A percentile compares a stretch with the other conserved stretches of the same genome.
These are phyloP conservation scores for Nakaseomyces delphensis DNA, from an alignment of 1,139 yeast genomes.

Conservation along the genomic window DNA sequence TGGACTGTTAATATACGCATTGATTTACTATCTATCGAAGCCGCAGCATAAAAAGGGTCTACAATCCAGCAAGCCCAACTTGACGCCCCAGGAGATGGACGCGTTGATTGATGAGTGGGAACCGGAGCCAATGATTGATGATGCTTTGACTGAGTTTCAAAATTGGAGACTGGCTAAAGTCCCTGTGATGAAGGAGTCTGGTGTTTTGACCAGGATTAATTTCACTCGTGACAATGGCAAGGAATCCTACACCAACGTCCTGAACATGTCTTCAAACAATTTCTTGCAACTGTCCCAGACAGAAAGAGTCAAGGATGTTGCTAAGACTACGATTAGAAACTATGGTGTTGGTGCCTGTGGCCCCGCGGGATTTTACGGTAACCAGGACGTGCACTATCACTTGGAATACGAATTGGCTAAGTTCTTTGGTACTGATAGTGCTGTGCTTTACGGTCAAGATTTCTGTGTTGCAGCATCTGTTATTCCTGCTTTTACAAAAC, in stretches of 20 bases:
- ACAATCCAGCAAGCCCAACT: conserved; percentile 58
- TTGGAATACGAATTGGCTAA: conserved; percentile 68
- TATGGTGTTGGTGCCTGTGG: conserved; percentile 99
- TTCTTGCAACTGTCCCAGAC: conserved; percentile 50
- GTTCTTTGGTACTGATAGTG: conserved; percentile 67
- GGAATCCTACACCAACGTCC: conserved; percentile 35
- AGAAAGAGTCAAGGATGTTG: conserved; percentile 43
- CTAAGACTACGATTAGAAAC: conserved; percentile 49
- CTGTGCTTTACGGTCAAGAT: conserved; percentile 90
- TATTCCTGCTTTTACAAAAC: conserved; percentile 87
- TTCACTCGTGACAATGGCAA: conserved; percentile 28
- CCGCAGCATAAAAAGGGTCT: conserved; percentile 74
- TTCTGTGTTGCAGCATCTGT: conserved; percentile 89
- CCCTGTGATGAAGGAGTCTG: conserved; percentile 55
- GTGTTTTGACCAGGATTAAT: conserved; percentile 42
- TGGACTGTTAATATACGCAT: conserved; percentile 70
- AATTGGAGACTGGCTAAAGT: conserved; percentile 51
- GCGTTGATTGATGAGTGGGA: conserved; percentile 85
- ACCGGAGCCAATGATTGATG: conserved; percentile 71
- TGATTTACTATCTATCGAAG: conserved; percentile 63
- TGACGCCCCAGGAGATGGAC: conserved; percentile 64
- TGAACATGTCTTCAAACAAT: conserved; percentile 58
- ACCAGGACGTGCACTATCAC: conserved; percentile 82
- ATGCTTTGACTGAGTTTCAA: conserved; percentile 40
- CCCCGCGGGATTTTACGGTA: conserved; percentile 95